Evolutionary conservation across 805 yeast species (phyloP).

Genomic region (Jamesozyma piceae): DNA sequence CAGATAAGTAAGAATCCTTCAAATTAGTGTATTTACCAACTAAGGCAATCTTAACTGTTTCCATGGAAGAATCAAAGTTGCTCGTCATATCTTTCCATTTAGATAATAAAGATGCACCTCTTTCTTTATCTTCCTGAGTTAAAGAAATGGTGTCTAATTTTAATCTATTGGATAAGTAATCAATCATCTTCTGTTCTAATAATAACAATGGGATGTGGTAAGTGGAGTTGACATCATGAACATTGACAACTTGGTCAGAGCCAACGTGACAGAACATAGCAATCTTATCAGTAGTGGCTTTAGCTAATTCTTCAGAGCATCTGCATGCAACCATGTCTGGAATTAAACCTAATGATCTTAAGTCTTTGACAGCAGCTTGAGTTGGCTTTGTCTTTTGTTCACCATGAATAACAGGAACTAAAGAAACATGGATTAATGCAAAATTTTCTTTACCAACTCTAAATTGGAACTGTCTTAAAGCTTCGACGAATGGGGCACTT

Average conservation of each 20-base stretch:
- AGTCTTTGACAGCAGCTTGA: conserved; percentile 96
- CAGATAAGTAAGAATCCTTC: conserved; percentile 91
- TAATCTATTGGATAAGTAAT: conserved; percentile 62
- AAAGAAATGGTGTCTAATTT: conserved; percentile 42
- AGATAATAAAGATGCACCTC: conserved; percentile 59
- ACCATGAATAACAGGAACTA: conserved; percentile 96
- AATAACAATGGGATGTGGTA: conserved; percentile 93
- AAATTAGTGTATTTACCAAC: conserved; percentile 96
- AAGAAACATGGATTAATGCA: conserved; percentile 90
- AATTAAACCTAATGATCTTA: conserved; percentile 86
- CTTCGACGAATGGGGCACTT: conserved; percentile 97
- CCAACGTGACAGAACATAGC: conserved; percentile 99
- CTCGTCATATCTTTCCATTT: conserved; percentile 78
- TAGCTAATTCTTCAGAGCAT: conserved; percentile 75
- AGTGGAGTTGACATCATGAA: conserved; percentile 92
- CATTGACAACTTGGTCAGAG: conserved; percentile 93
- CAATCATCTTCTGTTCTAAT: conserved; percentile 75
- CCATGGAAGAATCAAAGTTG: conserved; percentile 72
- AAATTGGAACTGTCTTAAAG: conserved; percentile 96
- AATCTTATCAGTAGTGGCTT: conserved; percentile 84
- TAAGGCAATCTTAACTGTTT: conserved; percentile 85
- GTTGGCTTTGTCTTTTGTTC: conserved; percentile 99
- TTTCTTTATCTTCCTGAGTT: conserved; percentile 41
- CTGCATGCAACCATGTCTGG: conserved; percentile 98
- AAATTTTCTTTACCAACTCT: conserved; percentile 91